Evolutionary conservation across 2,329 filamentous ascomycete species (phyloP).

Genomic region (Xylariaceae sp.): DNA sequence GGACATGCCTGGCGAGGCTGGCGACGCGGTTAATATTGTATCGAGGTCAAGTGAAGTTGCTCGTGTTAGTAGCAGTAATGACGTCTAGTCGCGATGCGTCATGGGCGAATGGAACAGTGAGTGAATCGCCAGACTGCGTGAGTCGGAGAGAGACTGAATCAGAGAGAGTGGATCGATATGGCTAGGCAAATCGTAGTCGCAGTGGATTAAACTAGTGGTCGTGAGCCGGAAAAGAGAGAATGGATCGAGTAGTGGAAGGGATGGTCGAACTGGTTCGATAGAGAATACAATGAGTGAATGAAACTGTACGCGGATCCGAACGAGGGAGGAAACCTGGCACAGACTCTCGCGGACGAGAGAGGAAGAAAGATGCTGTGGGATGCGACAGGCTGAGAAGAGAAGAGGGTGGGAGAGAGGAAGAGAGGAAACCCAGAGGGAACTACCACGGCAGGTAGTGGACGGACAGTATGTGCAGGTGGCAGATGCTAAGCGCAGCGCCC

Average conservation of each 20-base stretch:
- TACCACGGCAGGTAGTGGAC: neutral
- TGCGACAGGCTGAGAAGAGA: conserved; percentile 10
- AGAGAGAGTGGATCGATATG: conserved; percentile 9
- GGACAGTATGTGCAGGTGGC: conserved; percentile 1
- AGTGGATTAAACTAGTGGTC: conserved; percentile 8
- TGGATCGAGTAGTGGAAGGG: conserved; percentile 20
- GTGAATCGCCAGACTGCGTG: neutral
- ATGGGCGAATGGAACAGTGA: conserved; percentile 17
- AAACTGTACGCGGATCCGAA: conserved; percentile 18
- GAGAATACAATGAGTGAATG: conserved; percentile 27
- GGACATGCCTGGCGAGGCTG: neutral
- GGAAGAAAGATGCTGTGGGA: neutral
- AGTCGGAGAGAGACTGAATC: neutral
- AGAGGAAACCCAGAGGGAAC: conserved; percentile 11
- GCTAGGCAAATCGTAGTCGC: conserved; percentile 10
- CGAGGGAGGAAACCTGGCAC: conserved; percentile 14
- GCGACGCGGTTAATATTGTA: neutral
- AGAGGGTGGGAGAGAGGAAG: conserved; percentile 6
- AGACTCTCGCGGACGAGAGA: conserved; percentile 15
- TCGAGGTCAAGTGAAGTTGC: conserved; percentile 5
- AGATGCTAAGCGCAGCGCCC: neutral
- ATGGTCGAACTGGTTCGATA: conserved; percentile 19
- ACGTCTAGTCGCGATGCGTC: conserved; percentile 20
- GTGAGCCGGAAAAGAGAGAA: conserved; percentile 21
- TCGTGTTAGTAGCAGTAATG: conserved; percentile 13